Conservation (phyloP, 1,284 basidiomycete species). For the Leccinum pachyderme region DNA sequence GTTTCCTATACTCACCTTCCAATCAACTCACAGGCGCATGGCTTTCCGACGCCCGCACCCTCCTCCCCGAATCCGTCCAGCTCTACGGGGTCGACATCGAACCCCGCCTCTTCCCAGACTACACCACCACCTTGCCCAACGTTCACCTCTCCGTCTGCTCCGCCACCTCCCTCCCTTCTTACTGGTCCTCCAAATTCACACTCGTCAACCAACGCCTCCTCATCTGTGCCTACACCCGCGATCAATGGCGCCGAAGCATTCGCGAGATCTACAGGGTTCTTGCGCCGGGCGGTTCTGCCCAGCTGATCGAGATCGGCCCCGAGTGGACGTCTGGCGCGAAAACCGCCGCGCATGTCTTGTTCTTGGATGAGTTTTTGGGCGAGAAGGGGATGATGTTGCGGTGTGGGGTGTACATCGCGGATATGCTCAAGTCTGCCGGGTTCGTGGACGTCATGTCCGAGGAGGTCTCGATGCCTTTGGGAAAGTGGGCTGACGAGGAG, state of each 20-base stretch:
- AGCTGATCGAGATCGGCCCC: constrained; percentile 29
- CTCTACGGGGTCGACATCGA: constrained; percentile 24
- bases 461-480: constrained; percentile 14
- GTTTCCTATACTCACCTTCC: neutral
- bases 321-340: constrained; percentile 17
- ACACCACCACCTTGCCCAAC: constrained; percentile 8
- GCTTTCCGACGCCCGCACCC: constrained; percentile 18
- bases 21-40: constrained; percentile 19
- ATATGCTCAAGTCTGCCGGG: constrained; percentile 19
- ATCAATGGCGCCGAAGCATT: constrained; percentile 27
- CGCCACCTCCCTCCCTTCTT: constrained; percentile 16
- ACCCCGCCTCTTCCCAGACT: constrained; percentile 15
- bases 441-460: constrained; percentile 20
- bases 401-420: constrained; percentile 16
- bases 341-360: constrained; percentile 16
- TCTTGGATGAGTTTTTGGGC: constrained; percentile 15
- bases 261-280: constrained; percentile 32
- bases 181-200: constrained; percentile 29
- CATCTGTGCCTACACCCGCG: constrained; percentile 25
- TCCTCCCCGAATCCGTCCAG: constrained; percentile 19
- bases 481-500: constrained; percentile 22
- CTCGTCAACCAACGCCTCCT: constrained; percentile 35
- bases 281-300: constrained; percentile 29
- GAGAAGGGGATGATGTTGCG: constrained; percentile 11
- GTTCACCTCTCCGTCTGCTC: constrained; percentile 22